Evolutionary conservation across 768 basidiomycete species (phyloP), one percentile per base, ranked within the genome.

Genomic region (Glaciozyma antarctica): DNA sequence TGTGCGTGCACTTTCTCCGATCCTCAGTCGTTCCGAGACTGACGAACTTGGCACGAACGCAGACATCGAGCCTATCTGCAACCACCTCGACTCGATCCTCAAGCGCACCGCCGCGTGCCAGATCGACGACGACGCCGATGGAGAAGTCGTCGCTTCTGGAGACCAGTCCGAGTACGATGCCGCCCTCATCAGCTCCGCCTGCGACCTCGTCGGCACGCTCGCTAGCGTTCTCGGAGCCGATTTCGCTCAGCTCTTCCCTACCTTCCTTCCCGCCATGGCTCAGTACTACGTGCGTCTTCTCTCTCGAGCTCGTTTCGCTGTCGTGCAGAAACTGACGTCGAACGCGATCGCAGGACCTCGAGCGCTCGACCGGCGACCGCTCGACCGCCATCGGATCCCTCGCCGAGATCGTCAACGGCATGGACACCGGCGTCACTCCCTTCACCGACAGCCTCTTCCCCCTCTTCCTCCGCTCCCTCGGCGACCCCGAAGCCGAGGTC

Each of bases 131-230:
- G 75, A 71, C 48, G 72, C 70, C n/a, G 88, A 89, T 72, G 87
- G 86, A 30, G 77, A 76, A 16, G 86, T 86, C 12, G 88, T 90
- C 75, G 60, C 61, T 24, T 62, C 58, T 4, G 93, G 93, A 0
- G 95, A 98, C 78, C 86, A 88, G 73, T 92, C 93, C 2, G 95
- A 99, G 79, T 94, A 91, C 75, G 95, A 99, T 75, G 89, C 93
- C 5, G 88, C 95, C 61, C 82, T 99, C 64, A 88, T 98, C 74
- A 88, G 89, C 32, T 86, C 92, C 30, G 94, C 94, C 32, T 88
- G 87, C 49, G 95, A 99, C 75, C 86, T 99, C 61, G 92, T 97
- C 64, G 85, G 91, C 61, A 82, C 90, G 2, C 79, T 99, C 68
- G 90, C 93, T 41, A 84, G 83, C 64, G 87, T 85, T 12, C 82